Conservation (phyloP, 208 protist species). For the Endotrypanum monterogeii region DNA sequence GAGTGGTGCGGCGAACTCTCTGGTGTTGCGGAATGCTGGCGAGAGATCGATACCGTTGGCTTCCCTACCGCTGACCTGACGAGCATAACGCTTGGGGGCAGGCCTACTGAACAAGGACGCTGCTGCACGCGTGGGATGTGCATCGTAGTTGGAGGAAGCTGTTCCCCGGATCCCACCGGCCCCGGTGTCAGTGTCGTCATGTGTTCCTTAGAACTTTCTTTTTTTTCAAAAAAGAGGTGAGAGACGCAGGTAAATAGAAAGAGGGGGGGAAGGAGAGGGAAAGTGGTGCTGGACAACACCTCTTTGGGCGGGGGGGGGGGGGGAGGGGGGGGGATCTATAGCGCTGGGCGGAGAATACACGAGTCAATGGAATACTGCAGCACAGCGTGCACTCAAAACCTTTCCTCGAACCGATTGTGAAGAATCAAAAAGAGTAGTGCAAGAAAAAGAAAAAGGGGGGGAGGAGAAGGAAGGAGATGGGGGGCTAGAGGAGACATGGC, state of each 20-base stretch:
- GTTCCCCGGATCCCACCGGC: background rate
- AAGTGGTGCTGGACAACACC: too few relatives aligned
- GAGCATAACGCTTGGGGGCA: slow-evolving; percentile 6
- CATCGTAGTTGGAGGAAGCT: background rate
- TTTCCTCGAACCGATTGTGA: too few relatives aligned
- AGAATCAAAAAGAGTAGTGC: background rate
- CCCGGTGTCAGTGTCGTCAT: background rate
- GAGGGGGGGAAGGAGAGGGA: background rate
- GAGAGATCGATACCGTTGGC: background rate
- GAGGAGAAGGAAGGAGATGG: background rate
- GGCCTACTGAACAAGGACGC: background rate
- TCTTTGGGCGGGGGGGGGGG: background rate
- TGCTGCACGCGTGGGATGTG: background rate
- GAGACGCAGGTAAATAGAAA: background rate
- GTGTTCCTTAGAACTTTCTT: background rate
- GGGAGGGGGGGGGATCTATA: background rate
- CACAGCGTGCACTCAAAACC: too few relatives aligned
- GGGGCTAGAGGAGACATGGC: background rate
- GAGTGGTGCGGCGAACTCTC: background rate
- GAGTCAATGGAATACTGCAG: too few relatives aligned
- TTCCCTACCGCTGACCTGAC: slow-evolving; percentile 2
- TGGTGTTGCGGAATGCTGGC: slow-evolving; percentile 1
- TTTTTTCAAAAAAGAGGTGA: background rate
- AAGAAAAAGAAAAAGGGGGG: background rate
- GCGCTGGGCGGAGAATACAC: too few relatives aligned